phyloP scores from a whole-genome alignment of 192 early-diverging fungal genomes.

The Backusella macrospora region DNA sequence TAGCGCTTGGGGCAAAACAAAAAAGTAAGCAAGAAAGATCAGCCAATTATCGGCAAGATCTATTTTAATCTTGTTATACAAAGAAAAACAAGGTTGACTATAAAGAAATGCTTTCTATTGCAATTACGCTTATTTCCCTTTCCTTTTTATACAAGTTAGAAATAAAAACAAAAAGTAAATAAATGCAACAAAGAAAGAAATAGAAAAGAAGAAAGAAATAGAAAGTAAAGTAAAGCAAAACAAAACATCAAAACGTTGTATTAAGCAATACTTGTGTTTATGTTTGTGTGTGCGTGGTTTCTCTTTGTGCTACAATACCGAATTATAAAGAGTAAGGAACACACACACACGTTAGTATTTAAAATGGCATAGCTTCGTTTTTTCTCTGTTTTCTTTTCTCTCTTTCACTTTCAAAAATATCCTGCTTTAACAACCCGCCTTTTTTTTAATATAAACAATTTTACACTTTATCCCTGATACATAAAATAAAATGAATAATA shows the following conservation, averaged over 20 bases:
- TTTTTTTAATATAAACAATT: conserved; percentile 4
- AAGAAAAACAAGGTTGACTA: conserved; percentile 10
- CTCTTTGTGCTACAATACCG: background rate
- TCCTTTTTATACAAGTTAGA: background rate
- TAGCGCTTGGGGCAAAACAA: conserved; percentile 12
- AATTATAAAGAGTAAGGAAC: background rate
- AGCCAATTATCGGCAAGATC: conserved; percentile 1
- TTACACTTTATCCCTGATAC: background rate
- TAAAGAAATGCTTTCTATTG: background rate
- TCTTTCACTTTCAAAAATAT: background rate
- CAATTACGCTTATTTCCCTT: background rate
- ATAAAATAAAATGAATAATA: conserved; percentile 3
- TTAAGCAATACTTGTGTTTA: background rate
- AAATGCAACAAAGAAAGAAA: background rate
- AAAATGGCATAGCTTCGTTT: background rate
- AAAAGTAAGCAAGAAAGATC: conserved; percentile 4
- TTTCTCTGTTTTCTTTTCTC: background rate
- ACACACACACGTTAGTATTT: conserved; percentile 10
- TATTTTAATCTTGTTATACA: conserved; percentile 11
- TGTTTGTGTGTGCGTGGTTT: conserved; percentile 12
- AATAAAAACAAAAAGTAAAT: background rate
- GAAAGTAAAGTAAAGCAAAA: background rate
- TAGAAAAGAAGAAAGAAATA: background rate
- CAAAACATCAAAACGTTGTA: background rate
- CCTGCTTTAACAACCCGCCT: background rate